Base-by-base conservation (phyloP, 2,329 filamentous ascomycete genomes). In the Epichloe festucae region DNA sequence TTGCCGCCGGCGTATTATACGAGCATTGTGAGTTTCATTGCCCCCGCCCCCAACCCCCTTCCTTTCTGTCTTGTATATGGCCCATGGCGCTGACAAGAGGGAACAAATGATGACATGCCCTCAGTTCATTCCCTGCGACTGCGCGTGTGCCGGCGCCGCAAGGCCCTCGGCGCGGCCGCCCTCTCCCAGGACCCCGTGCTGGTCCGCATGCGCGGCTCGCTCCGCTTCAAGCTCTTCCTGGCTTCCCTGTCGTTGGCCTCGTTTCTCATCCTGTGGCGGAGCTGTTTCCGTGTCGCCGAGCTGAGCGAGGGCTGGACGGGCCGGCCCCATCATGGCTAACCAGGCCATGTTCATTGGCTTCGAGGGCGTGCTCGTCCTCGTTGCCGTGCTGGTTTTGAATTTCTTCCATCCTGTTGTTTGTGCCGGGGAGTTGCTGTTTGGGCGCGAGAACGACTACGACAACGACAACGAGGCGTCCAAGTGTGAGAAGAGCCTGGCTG, bases 221-320 rank as follows among this genome's bases (percentile, higher is more conserved):
- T 57, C 45, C 60, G 63, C 23, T 82, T 84, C 67, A 69, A 69
- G 51, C 69, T 69, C 12, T 84, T 84, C 63, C 63, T 81, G 5
- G 59, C 58, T n/a, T 77, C 75, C 11, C 69, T 85, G 17, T 62
- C 67, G 1, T 62, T 84, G 2, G 73, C 80, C 2, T 82, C 81
- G n/a, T 49, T 84, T 12, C 75, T 73, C 57, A 80, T 87, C 59
- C 77, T 86, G 55, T 77, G 78, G 59, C 72, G 84, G 8, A 81
- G 76, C 56, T 75, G 81, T 42, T 87, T 81, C 65, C 76, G 84
- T 51, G 77, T 85, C 21, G 78, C 77, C 0, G 83, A 87, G 71
- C 66, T 87, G 56, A 77, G 74, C 55, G 70, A 76, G 49, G 84
- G 84, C 1, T 88, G 81, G 76, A 65, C 61, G 3, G 81, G 82